phyloP scores from a whole-genome alignment of 2,329 filamentous ascomycete genomes.

The Arachnomyces sp. region DNA sequence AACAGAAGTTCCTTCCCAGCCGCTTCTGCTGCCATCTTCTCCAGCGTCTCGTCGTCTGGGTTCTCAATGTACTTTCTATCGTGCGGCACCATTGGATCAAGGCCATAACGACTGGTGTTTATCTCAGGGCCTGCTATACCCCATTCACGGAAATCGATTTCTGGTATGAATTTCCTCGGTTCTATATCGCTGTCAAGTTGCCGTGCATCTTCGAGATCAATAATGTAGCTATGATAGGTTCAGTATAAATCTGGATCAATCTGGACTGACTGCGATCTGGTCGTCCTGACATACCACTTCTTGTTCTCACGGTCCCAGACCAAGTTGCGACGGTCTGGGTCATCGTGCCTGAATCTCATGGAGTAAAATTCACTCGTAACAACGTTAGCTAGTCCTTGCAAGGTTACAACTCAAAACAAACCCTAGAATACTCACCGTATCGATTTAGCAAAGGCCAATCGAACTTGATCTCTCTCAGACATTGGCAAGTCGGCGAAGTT shows the following conservation, averaged over 20 bases:
- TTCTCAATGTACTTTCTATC: slow-evolving; percentile 3
- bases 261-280: no score
- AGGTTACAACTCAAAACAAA: background rate
- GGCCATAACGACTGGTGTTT: slow-evolving; percentile 4
- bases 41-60: slow-evolving; percentile 9
- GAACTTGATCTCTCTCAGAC: slow-evolving; percentile 11
- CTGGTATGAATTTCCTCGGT: slow-evolving; percentile 6
- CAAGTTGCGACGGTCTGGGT: slow-evolving; percentile 20
- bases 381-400: background rate
- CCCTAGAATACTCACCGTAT: slow-evolving; percentile 5
- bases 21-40: slow-evolving; percentile 9
- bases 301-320: slow-evolving; percentile 12
- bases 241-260: no score
- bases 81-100: slow-evolving; percentile 13
- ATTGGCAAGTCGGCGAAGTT: slow-evolving; percentile 10
- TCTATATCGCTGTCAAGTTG: background rate
- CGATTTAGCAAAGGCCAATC: slow-evolving; percentile 11
- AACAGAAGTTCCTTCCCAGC: slow-evolving; percentile 5
- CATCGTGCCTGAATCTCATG: slow-evolving; percentile 8
- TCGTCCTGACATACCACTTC: slow-evolving; percentile 12
- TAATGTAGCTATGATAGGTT: slow-evolving; percentile 9
- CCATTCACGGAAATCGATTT: slow-evolving; percentile 6
- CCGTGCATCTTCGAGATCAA: slow-evolving; percentile 12
- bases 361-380: slow-evolving; percentile 11
- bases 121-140: slow-evolving; percentile 7